Conservation (phyloP, 2,329 filamentous ascomycete genomes). For the Arthrobotrys sphaeroides region DNA sequence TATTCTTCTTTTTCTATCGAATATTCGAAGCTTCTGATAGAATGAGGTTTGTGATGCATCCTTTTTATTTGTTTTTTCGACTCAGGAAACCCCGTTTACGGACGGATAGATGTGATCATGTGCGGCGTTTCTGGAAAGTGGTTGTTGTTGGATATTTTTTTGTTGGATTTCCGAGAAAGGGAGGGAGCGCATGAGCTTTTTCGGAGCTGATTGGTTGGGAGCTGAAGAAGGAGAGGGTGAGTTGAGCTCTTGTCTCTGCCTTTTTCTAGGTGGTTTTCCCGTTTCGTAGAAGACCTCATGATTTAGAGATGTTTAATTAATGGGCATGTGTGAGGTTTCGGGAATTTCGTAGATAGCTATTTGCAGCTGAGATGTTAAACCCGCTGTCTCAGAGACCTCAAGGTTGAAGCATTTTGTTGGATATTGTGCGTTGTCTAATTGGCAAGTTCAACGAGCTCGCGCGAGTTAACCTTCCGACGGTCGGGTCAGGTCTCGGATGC, state of each 20-base stretch:
- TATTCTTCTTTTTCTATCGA: not conserved
- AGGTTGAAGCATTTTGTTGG: too few species aligned
- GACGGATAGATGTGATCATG: conserved; percentile 3
- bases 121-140: not conserved
- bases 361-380: too few species aligned
- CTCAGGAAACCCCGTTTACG: not conserved
- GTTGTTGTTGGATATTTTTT: not conserved
- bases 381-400: too few species aligned
- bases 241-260: not conserved
- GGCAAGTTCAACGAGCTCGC: too few species aligned
- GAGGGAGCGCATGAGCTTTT: not conserved
- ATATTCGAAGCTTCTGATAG: not conserved
- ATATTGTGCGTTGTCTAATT: too few species aligned
- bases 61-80: not conserved
- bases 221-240: not conserved
- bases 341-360: too few species aligned
- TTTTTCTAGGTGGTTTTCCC: not conserved
- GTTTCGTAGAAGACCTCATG: not conserved
- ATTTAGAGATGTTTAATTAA: not conserved
- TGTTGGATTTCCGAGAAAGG: not conserved
- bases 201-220: not conserved
- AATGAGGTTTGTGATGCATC: not conserved
- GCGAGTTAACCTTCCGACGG: too few species aligned
- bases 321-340: too few species aligned
- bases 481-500: too few species aligned